These are phyloP conservation scores for Canavalia ensiformis DNA, from an alignment of 306 rosid species.

Conservation along the genomic window DNA sequence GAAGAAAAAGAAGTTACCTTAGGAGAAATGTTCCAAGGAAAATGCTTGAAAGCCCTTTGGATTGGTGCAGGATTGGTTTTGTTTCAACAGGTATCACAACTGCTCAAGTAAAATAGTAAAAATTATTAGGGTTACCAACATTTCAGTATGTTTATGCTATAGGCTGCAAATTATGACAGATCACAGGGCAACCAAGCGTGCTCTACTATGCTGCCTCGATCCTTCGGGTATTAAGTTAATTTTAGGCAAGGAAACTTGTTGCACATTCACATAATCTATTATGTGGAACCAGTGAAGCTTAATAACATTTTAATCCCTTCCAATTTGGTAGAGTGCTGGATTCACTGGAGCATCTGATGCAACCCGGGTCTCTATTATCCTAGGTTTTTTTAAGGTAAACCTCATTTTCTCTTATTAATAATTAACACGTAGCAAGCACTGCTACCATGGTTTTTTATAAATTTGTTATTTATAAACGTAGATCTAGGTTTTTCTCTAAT, in stretches of 20 bases:
- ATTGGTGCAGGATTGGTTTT: constrained; percentile 88
- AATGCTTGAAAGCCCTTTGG: constrained; percentile 78
- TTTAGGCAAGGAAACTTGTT: constrained; percentile 38
- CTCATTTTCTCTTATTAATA: constrained; percentile 21
- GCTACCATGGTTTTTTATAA: background rate
- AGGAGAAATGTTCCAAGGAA: constrained; percentile 80
- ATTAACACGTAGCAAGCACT: background rate
- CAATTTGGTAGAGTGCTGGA: constrained; percentile 82
- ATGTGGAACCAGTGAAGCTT: constrained; percentile 36
- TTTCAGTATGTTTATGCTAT: constrained; percentile 50
- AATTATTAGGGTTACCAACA: constrained; percentile 31
- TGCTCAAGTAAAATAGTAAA: constrained; percentile 45
- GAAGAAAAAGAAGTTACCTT: constrained; percentile 73
- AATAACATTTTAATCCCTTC: constrained; percentile 42
- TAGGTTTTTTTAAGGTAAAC: constrained; percentile 87
- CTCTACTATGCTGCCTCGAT: constrained; percentile 93
- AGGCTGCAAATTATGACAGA: constrained; percentile 63
- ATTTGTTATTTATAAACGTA: background rate
- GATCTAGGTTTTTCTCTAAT: background rate
- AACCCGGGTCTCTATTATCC: constrained; percentile 90
- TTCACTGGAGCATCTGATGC: constrained; percentile 95
- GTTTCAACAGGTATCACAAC: constrained; percentile 88
- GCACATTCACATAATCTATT: constrained; percentile 28
- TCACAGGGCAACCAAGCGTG: constrained; percentile 99
- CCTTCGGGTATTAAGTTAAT: constrained; percentile 75